Base-by-base conservation (phyloP, 768 basidiomycete species). In the Suillus fuscotomentosus region DNA sequence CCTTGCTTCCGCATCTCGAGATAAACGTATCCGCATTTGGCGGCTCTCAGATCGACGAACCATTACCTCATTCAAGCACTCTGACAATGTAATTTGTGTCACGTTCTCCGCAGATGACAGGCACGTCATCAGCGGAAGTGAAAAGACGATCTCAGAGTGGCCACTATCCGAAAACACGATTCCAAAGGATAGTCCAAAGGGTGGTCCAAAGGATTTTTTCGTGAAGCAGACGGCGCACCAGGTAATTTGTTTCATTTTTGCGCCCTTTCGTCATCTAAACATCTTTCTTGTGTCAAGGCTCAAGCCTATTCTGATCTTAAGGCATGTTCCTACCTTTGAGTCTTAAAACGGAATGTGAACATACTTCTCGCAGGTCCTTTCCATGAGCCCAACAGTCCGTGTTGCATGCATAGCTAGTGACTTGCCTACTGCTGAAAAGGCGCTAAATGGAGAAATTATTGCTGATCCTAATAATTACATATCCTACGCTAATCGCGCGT, bases 31-130 rank as follows among this genome's bases (percentile, higher is more conserved):
- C 47, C 47, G 47, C 22, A 13, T 48, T 7, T 48, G 47, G 47
- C 47, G 22, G 22, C 22, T 48, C 22, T 48, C 47, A 48, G 47
- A 48, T 22, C 47, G 2, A 22, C 47, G 47, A 22, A 48, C 47
- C 47, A 48, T 48, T 11, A 5, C 4, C 47, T 22, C 10, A 48
- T 48, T 48, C 22, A 22, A 22, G n/a, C 47, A 48, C 22, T 13
- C n/a, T 13, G 0, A 0, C 22, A 1, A 0, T 2, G n/a, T 22
- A 5, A 1, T 0, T 11, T 22, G 22, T 2, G 47, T 48, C 22
- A 6, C 47, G 5, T 48, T 48, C 13, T 48, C 47, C 11, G n/a
- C 45, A 13, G 47, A 48, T 48, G 22, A 48, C 22, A 48, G 5
- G 47, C 47, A 22, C 22, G 22, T 48, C 47, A n/a, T 48, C 22